A percentile compares a stretch with the other conserved stretches of the same genome.
Conservation (phyloP, 306 rosid genomes). For the Luffa acutangula region DNA sequence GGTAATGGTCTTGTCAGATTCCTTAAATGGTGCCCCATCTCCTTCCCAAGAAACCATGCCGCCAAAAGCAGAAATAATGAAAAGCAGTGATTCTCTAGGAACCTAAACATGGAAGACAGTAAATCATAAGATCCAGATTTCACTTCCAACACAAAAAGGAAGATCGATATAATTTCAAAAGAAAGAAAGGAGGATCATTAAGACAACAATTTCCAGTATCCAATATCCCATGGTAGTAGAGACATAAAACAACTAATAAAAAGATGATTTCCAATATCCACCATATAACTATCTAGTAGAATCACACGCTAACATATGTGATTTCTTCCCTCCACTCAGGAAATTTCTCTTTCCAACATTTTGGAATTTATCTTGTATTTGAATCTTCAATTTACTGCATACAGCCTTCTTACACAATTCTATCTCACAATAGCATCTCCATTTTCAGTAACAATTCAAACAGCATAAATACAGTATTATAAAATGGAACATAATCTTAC, state of each 20-base stretch:
- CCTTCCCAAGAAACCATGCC: constrained; percentile 95
- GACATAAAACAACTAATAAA: background rate
- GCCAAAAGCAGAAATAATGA: constrained; percentile 86
- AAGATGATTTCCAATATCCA: background rate
- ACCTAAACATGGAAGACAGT: constrained; percentile 31
- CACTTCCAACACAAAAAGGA: background rate
- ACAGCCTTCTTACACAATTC: background rate
- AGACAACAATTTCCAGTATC: background rate
- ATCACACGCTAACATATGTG: background rate
- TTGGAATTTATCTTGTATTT: background rate
- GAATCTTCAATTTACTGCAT: background rate
- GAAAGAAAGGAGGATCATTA: background rate
- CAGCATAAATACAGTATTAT: background rate
- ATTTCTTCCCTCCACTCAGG: background rate
- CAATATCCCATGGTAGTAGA: background rate
- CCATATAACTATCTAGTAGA: background rate
- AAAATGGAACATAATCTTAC: constrained; percentile 26
- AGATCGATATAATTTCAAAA: background rate
- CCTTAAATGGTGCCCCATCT: constrained; percentile 70
- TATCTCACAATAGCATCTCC: background rate
- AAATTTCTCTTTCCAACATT: background rate
- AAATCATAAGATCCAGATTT: background rate
- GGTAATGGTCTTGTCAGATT: constrained; percentile 61
- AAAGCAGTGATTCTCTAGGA: constrained; percentile 80
- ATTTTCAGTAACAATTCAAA: background rate